phyloP scores from a whole-genome alignment of 345 rosid genomes.

The Erucastrum elatum region DNA sequence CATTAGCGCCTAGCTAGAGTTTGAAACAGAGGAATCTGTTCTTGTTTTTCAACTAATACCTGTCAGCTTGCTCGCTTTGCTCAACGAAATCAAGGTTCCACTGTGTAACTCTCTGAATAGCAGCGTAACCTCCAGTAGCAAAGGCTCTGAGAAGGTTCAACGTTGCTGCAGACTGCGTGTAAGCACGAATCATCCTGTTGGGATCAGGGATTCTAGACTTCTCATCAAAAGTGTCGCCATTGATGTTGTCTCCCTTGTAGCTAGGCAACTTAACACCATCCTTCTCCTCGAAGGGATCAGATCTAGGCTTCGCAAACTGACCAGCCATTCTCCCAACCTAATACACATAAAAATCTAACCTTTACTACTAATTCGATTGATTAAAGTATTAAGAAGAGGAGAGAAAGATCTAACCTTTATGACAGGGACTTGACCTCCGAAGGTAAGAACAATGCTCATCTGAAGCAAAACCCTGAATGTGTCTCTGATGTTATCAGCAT shows the following conservation, averaged over 20 bases:
- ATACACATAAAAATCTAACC: too few species aligned
- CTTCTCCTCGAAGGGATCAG: constrained; percentile 50
- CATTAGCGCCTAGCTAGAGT: constrained; percentile 11
- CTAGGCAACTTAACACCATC: constrained; percentile 56
- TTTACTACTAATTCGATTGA: too few species aligned
- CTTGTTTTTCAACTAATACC: constrained; percentile 22
- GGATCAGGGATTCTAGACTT: constrained; percentile 65
- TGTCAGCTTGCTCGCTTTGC: constrained; percentile 61
- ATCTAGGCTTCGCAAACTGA: constrained; percentile 27
- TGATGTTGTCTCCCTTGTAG: constrained; percentile 66
- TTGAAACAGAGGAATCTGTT: not conserved
- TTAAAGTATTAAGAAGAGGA: not conserved
- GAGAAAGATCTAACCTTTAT: constrained; percentile 39
- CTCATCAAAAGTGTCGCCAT: constrained; percentile 58
- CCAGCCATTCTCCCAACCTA: not conserved
- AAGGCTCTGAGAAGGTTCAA: constrained; percentile 69
- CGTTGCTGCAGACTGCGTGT: constrained; percentile 57
- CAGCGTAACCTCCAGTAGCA: constrained; percentile 47
- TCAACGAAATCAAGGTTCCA: constrained; percentile 66
- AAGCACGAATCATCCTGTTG: constrained; percentile 57
- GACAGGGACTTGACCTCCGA: constrained; percentile 62
- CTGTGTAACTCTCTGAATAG: not conserved
- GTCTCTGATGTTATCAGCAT: constrained; percentile 49
- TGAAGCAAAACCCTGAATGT: constrained; percentile 40
- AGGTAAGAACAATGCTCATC: constrained; percentile 51